Base-by-base conservation (phyloP, 768 basidiomycete genomes). In the Agaricus bisporus region DNA sequence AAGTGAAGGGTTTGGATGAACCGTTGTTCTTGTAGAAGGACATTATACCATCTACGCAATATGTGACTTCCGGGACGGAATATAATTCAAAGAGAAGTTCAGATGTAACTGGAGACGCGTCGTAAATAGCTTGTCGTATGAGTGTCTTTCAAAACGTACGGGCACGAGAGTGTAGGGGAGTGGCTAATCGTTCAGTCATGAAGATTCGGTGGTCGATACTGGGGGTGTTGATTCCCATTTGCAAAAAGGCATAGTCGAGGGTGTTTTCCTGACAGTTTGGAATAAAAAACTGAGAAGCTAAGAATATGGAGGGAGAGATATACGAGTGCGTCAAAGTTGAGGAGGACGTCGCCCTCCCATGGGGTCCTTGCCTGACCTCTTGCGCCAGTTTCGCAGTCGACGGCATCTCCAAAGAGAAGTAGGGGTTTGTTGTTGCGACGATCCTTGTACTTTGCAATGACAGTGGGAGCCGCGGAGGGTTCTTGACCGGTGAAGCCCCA, bases 71-170 rank as follows among this genome's bases (percentile, higher is more conserved):
- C 1, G 95, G 95, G 4, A 86, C 91, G 4, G 78, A 76, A 65
- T 98, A 99, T 42, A 84, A 78, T 70, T 99, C 97, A 64, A 99
- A 99, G 70, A 99, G 82, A 28, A 99, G 83, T 63, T 99, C 97
- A 0, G 94, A 94, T 8, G 94, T 95, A 51, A 97, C 92, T 95
- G 62, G 41, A 41, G 20, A 26, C 32, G 5, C 2, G 48, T 28
- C 8, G 36, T 39, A 26, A 47, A 41, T 35, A 41, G 53, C 5
- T 37, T 41, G 26, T 49, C 53, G 42, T 22, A 18, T 26, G 25
- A 25, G 60, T 22, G 22, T 54, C 29, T 18, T 4, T 2, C 39
- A 20, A 17, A 15, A 79, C 91, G 51, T 65, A 95, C 95, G 65
- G 41, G 86, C 80, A 64, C 97, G 76, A 2, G 92, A 97, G 68